A percentile compares a stretch with the other conserved stretches of the same genome.
Evolutionary conservation across 2,329 filamentous ascomycete genomes (phyloP).

Genomic region (Aspergillus unguis): DNA sequence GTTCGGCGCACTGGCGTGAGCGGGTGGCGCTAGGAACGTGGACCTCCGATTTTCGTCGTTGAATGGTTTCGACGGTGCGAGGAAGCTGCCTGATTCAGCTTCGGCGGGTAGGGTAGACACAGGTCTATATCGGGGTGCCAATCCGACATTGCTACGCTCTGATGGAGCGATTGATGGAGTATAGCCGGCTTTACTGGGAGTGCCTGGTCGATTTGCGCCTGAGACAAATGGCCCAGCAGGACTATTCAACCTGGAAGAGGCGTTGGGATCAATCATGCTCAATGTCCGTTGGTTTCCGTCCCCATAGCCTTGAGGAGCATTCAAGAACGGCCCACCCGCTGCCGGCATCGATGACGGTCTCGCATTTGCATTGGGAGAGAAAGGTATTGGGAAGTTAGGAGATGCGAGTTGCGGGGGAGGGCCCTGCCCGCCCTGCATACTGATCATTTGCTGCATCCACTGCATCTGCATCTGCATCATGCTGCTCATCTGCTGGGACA

Average conservation of each 20-base stretch:
- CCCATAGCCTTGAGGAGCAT: slow-evolving; percentile 13
- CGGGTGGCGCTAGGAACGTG: slow-evolving; percentile 20
- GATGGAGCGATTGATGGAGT: slow-evolving; percentile 90
- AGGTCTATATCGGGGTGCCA: slow-evolving; percentile 85
- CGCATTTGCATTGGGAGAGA: slow-evolving; percentile 26
- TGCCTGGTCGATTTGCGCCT: slow-evolving; percentile 23
- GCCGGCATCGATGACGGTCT: slow-evolving; percentile 51
- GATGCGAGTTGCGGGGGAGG: slow-evolving; percentile 28
- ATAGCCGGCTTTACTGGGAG: slow-evolving; percentile 52
- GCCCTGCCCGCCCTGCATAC: slow-evolving; percentile 58
- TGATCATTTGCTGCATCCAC: slow-evolving; percentile 69
- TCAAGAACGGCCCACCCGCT: slow-evolving; percentile 20
- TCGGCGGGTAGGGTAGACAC: slow-evolving; percentile 64
- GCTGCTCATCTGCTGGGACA: slow-evolving; percentile 78
- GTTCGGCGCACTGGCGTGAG: slow-evolving; percentile 26
- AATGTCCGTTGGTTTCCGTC: slow-evolving; percentile 60
- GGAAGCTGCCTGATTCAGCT: slow-evolving; percentile 30
- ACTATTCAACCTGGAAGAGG: slow-evolving; percentile 37
- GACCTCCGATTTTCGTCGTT: slow-evolving; percentile 34
- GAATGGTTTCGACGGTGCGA: slow-evolving; percentile 36
- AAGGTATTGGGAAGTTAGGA: slow-evolving; percentile 27
- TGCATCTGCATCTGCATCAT: slow-evolving; percentile 96
- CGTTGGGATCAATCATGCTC: slow-evolving; percentile 74
- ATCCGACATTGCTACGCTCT: slow-evolving; percentile 88
- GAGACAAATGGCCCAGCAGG: slow-evolving; percentile 35